Evolutionary conservation across 768 basidiomycete genomes (phyloP).

Genomic region (Kwoniella sp.): DNA sequence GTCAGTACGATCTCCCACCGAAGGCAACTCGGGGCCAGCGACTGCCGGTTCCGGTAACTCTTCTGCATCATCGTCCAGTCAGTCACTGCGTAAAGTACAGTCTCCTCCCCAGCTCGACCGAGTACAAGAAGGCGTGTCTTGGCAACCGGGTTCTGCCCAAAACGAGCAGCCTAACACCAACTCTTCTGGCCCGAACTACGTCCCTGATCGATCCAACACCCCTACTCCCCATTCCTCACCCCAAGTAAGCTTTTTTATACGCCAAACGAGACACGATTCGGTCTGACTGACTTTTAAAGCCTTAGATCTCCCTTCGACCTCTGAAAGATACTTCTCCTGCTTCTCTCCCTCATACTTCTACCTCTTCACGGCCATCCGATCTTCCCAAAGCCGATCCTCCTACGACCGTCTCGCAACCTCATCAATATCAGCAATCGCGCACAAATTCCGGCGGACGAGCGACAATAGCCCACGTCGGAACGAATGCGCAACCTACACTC

Average conservation of each 20-base stretch:
- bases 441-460: constrained; percentile 22
- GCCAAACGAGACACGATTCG: constrained; percentile 15
- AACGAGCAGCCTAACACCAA: not conserved
- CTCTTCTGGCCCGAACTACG: constrained; percentile 21
- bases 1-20: constrained; percentile 26
- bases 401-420: constrained; percentile 10
- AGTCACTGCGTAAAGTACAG: constrained; percentile 9
- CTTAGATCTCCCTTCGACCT: constrained; percentile 49
- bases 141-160: constrained; percentile 17
- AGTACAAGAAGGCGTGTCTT: constrained; percentile 26
- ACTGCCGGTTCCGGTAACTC: constrained; percentile 1
- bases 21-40: constrained; percentile 2
- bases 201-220: constrained; percentile 38
- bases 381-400: constrained; percentile 30
- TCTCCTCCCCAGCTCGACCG: constrained; percentile 27
- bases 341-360: constrained; percentile 51
- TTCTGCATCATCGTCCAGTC: not conserved
- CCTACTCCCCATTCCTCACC: constrained; percentile 56
- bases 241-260: constrained; percentile 41
- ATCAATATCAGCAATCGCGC: constrained; percentile 1
- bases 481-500: constrained; percentile 39
- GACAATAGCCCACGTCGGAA: constrained; percentile 41
- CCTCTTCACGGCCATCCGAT: constrained; percentile 17
- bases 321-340: constrained; percentile 54
- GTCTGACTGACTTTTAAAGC: constrained; percentile 37